These are phyloP conservation scores for Auriscalpium orientale DNA, from an alignment of 768 basidiomycete species.

Conservation along the genomic window DNA sequence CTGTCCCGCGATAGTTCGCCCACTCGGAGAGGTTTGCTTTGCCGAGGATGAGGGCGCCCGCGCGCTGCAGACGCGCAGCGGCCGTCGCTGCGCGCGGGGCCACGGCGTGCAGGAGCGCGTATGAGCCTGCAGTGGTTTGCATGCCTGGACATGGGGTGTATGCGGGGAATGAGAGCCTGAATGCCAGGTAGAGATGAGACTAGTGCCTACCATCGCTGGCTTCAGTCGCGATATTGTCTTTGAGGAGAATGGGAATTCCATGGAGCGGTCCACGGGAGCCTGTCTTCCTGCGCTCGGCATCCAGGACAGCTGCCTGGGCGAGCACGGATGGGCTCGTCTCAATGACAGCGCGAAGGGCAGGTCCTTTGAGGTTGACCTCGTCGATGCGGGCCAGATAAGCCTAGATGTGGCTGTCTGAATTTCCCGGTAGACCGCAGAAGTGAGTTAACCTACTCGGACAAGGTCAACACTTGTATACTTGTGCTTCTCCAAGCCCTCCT, in stretches of 20 bases:
- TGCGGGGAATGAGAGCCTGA: slow-evolving; percentile 10
- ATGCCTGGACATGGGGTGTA: slow-evolving; percentile 6
- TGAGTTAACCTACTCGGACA: no score
- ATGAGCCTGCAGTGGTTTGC: slow-evolving; percentile 20
- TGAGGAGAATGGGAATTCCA: slow-evolving; percentile 46
- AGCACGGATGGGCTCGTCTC: slow-evolving; percentile 52
- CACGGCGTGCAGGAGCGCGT: slow-evolving; percentile 25
- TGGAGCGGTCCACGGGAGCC: slow-evolving; percentile 44
- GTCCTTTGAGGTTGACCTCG: slow-evolving; percentile 58
- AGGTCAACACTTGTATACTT: no score
- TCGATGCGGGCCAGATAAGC: slow-evolving; percentile 62
- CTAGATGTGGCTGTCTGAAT: slow-evolving; percentile 23
- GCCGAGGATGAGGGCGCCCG: slow-evolving; percentile 33
- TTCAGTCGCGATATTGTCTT: slow-evolving; percentile 36
- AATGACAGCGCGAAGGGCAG: slow-evolving; percentile 48
- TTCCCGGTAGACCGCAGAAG: neutral
- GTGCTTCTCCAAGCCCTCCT: no score
- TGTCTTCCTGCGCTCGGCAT: slow-evolving; percentile 32
- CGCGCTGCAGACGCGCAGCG: slow-evolving; percentile 21
- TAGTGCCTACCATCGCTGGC: slow-evolving; percentile 20
- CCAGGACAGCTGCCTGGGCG: slow-evolving; percentile 41
- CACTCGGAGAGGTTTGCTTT: slow-evolving; percentile 38
- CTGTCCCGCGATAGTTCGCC: slow-evolving; percentile 31
- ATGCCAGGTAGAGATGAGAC: neutral
- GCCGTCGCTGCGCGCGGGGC: slow-evolving; percentile 27